phyloP scores from a whole-genome alignment of 208 protist genomes.

The Trypanosoma boissoni region DNA sequence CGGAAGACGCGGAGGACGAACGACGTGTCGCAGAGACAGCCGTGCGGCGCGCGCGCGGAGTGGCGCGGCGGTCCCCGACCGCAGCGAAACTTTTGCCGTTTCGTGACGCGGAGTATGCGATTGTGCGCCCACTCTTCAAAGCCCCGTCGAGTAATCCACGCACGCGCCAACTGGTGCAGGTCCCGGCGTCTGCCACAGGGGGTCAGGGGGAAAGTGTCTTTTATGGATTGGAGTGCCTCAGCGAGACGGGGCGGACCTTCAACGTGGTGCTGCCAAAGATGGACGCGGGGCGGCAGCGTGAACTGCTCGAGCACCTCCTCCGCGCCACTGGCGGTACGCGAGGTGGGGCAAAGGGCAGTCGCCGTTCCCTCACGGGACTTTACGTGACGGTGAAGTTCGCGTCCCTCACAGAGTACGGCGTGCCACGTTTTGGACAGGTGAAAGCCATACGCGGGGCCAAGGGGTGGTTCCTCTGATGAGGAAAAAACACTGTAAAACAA shows the following conservation, averaged over 20 bases:
- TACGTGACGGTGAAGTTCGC: constrained; percentile 85
- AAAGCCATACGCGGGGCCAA: constrained; percentile 86
- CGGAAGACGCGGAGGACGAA: constrained; percentile 9
- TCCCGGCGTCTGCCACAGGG: constrained; percentile 19
- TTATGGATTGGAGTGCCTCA: constrained; percentile 82
- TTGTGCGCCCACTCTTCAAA: constrained; percentile 79
- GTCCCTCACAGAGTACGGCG: constrained; percentile 75
- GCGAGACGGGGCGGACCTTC: constrained; percentile 74
- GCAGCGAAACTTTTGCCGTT: constrained; percentile 78
- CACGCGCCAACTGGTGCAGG: constrained; percentile 49
- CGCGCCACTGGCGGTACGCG: constrained; percentile 24
- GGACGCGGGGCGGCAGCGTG: constrained; percentile 46
- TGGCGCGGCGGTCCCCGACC: constrained; percentile 49
- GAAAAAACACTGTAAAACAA: too few relatives aligned
- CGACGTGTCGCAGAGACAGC: constrained; percentile 31
- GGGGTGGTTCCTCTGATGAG: constrained; percentile 71
- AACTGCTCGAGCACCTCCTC: constrained; percentile 64
- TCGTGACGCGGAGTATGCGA: constrained; percentile 69
- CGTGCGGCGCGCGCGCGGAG: constrained; percentile 23
- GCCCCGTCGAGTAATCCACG: constrained; percentile 62
- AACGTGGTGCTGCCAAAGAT: constrained; percentile 76
- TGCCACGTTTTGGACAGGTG: constrained; percentile 81
- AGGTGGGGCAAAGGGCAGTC: constrained; percentile 12
- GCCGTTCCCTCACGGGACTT: constrained; percentile 59
- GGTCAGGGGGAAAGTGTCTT: constrained; percentile 40